Evolutionary conservation across 495 filamentous ascomycete species (phyloP).

Genomic region (Coniosporium apollinis): DNA sequence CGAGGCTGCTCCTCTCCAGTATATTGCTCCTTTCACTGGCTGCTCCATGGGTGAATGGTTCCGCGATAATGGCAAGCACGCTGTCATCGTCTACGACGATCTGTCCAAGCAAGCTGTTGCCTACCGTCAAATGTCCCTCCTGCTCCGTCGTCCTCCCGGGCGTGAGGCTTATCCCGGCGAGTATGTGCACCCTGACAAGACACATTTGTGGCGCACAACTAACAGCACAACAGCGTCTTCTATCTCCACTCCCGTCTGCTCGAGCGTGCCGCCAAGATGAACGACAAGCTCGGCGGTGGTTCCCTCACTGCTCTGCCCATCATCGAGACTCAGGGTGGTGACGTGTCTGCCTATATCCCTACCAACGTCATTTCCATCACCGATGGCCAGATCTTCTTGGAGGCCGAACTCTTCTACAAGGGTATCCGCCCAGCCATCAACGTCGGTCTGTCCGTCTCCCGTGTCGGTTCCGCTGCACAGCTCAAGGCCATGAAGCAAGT

Average conservation of each 20-base stretch:
- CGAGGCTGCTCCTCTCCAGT: constrained; percentile 87
- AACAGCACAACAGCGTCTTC: constrained; percentile 50
- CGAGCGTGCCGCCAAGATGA: constrained; percentile 99
- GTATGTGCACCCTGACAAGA: constrained; percentile 24
- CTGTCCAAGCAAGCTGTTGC: constrained; percentile 98
- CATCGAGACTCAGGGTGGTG: constrained; percentile 99
- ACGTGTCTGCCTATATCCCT: constrained; percentile 99
- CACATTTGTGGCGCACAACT: too few species aligned
- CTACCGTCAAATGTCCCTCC: constrained; percentile 98
- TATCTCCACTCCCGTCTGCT: constrained; percentile 99
- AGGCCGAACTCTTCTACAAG: constrained; percentile 99
- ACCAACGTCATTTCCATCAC: constrained; percentile 99
- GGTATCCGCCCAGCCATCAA: constrained; percentile 99
- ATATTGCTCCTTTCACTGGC: constrained; percentile 88
- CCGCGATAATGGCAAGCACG: constrained; percentile 82
- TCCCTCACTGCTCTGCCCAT: constrained; percentile 94
- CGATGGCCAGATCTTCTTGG: constrained; percentile 99
- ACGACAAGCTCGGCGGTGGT: constrained; percentile 85
- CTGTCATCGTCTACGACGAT: constrained; percentile 90
- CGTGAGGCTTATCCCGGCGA: constrained; percentile 99
- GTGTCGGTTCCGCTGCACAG: constrained; percentile 98
- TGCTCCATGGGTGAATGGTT: constrained; percentile 73
- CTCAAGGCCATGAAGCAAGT: constrained; percentile 99
- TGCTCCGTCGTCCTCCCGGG: constrained; percentile 96
- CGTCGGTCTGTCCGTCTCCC: constrained; percentile 99